phyloP scores from a whole-genome alignment of 2,329 filamentous ascomycete genomes.

The Neonectria hederae region DNA sequence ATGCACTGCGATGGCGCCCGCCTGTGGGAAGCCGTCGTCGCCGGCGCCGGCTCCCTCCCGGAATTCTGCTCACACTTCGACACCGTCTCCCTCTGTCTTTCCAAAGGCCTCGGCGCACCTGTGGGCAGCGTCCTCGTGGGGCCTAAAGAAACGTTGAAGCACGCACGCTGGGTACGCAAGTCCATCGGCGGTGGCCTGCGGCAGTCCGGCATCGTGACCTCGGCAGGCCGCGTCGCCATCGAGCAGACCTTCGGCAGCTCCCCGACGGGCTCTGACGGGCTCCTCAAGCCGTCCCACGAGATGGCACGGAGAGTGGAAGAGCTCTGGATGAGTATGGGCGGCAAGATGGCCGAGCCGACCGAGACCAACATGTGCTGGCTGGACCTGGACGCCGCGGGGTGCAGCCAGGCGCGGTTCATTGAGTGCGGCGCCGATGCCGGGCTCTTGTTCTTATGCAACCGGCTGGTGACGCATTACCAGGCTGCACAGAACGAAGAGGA shows the following conservation, averaged over 20 bases:
- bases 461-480: slow-evolving; percentile 65
- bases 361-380: slow-evolving; percentile 96
- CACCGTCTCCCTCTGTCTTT: slow-evolving; percentile 80
- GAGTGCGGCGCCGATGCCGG: slow-evolving; percentile 54
- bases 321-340: slow-evolving; percentile 77
- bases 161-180: slow-evolving; percentile 66
- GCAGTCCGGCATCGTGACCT: slow-evolving; percentile 77
- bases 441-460: slow-evolving; percentile 51
- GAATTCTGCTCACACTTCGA: slow-evolving; percentile 78
- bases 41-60: slow-evolving; percentile 71
- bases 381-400: slow-evolving; percentile 71
- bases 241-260: slow-evolving; percentile 55
- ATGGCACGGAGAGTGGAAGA: slow-evolving; percentile 71
- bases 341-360: slow-evolving; percentile 72
- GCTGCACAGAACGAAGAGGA: slow-evolving; percentile 69
- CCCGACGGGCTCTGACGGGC: slow-evolving; percentile 59
- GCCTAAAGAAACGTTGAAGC: slow-evolving; percentile 45
- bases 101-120: slow-evolving; percentile 83
- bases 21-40: slow-evolving; percentile 82
- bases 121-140: slow-evolving; percentile 80
- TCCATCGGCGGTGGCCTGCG: slow-evolving; percentile 78
- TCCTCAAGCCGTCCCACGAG: slow-evolving; percentile 67
- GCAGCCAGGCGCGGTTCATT: slow-evolving; percentile 50
- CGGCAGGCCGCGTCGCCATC: slow-evolving; percentile 76
- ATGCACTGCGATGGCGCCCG: slow-evolving; percentile 84